A percentile compares a stretch with the other conserved stretches of the same genome.
phyloP scores from a whole-genome alignment of 768 basidiomycete genomes.

The Trametes cingulata region DNA sequence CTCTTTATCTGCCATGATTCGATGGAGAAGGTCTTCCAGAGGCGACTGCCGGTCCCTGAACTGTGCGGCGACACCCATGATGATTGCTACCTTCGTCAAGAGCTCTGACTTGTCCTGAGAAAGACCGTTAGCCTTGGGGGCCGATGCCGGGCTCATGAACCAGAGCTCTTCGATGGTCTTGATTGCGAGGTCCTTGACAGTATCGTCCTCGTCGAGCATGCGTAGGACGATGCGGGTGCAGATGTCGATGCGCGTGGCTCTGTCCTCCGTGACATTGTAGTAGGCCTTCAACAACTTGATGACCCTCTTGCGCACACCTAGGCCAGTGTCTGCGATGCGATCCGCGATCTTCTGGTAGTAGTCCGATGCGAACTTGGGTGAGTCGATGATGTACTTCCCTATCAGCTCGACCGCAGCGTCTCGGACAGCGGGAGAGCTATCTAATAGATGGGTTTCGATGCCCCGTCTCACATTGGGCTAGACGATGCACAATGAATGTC shows the following conservation, averaged over 20 bases:
- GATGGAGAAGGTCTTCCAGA: slow-evolving; percentile 82
- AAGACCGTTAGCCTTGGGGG: slow-evolving; percentile 9
- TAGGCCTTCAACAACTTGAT: slow-evolving; percentile 91
- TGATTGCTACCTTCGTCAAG: slow-evolving; percentile 69
- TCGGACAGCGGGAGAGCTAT: slow-evolving; percentile 91
- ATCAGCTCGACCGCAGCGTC: slow-evolving; percentile 97
- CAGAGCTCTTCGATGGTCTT: slow-evolving; percentile 91
- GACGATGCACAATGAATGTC: neutral
- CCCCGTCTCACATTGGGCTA: slow-evolving; percentile 79
- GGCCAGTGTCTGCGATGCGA: slow-evolving; percentile 91
- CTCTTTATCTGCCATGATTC: slow-evolving; percentile 76
- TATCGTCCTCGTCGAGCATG: slow-evolving; percentile 92
- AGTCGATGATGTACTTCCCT: slow-evolving; percentile 94
- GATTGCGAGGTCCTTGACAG: slow-evolving; percentile 89
- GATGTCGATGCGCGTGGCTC: slow-evolving; percentile 71
- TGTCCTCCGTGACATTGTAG: slow-evolving; percentile 64
- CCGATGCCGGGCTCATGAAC: slow-evolving; percentile 51
- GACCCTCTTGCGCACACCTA: slow-evolving; percentile 92
- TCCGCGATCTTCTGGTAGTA: slow-evolving; percentile 90
- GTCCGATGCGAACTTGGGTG: slow-evolving; percentile 82
- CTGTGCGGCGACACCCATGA: slow-evolving; percentile 82
- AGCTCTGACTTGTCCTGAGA: slow-evolving; percentile 54
- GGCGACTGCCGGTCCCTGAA: slow-evolving; percentile 85
- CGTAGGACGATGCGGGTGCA: slow-evolving; percentile 78
- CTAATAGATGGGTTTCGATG: slow-evolving; percentile 87